Conservation (phyloP, 192 early-diverging fungal species). For the Coemansia sp. region DNA sequence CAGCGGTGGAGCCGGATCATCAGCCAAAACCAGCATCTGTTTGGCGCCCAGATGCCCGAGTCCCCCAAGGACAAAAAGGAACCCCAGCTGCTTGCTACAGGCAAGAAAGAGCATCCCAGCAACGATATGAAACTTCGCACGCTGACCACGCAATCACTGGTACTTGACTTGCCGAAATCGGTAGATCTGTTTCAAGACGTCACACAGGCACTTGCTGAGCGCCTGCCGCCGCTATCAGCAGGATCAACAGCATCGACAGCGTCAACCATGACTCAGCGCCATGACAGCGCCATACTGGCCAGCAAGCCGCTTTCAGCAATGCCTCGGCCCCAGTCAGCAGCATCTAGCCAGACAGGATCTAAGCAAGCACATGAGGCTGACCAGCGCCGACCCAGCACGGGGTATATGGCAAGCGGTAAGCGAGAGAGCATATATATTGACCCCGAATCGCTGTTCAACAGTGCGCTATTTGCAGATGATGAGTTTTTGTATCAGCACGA, state of each 20-base stretch:
- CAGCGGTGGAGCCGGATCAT: constrained; percentile 50
- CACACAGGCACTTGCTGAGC: constrained; percentile 42
- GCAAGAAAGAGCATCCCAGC: neutral
- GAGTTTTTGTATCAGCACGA: constrained; percentile 31
- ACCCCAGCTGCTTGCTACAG: neutral
- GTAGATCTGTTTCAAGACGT: constrained; percentile 44
- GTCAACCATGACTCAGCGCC: constrained; percentile 18
- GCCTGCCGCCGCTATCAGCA: constrained; percentile 27
- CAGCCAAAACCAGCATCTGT: constrained; percentile 51
- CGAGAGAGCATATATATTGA: constrained; percentile 42
- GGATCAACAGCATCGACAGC: constrained; percentile 26
- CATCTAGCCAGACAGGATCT: neutral
- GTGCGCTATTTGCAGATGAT: constrained; percentile 26
- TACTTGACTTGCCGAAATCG: constrained; percentile 36
- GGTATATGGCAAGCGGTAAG: neutral
- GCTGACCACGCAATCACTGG: constrained; percentile 18
- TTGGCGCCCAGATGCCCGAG: constrained; percentile 4
- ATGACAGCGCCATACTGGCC: constrained; percentile 7
- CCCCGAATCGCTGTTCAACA: constrained; percentile 25
- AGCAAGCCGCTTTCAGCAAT: constrained; percentile 19
- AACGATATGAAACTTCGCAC: neutral
- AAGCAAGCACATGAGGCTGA: neutral
- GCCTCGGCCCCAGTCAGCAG: constrained; percentile 9
- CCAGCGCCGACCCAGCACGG: neutral
- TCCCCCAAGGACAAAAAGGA: constrained; percentile 2